Conservation (phyloP, 1,139 yeast genomes). For the Hyphopichia pseudoburtonii region DNA sequence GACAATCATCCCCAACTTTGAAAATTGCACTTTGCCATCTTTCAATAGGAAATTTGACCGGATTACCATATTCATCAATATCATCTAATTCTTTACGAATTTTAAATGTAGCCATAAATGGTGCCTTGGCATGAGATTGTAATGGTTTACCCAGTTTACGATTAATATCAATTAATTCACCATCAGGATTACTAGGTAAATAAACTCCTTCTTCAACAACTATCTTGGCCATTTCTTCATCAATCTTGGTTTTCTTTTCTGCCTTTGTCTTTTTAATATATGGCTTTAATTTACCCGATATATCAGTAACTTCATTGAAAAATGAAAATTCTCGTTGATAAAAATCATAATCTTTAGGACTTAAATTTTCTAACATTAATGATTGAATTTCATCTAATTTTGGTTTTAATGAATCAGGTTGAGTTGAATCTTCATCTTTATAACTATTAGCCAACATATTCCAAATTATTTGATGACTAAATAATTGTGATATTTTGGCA, state of each 20-base stretch:
- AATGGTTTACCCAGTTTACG: slow-evolving; percentile 93
- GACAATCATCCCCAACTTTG: slow-evolving; percentile 98
- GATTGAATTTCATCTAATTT: slow-evolving; percentile 70
- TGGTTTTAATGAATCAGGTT: slow-evolving; percentile 85
- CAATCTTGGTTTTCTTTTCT: slow-evolving; percentile 93
- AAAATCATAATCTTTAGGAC: slow-evolving; percentile 58
- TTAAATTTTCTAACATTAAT: slow-evolving; percentile 65
- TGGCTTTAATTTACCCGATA: slow-evolving; percentile 93
- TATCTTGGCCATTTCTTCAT: slow-evolving; percentile 88
- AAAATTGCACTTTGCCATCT: slow-evolving; percentile 95
- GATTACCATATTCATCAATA: slow-evolving; percentile 44
- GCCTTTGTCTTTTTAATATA: slow-evolving; percentile 91
- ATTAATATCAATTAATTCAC: slow-evolving; percentile 87
- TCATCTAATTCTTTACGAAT: slow-evolving; percentile 59
- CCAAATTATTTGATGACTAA: slow-evolving; percentile 98
- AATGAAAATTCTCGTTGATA: slow-evolving; percentile 85
- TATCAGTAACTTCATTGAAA: slow-evolving; percentile 87
- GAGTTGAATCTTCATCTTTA: slow-evolving; percentile 80
- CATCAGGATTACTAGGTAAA: slow-evolving; percentile 95
- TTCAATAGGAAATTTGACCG: slow-evolving; percentile 40
- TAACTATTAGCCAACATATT: slow-evolving; percentile 92
- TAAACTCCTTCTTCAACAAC: slow-evolving; percentile 82
- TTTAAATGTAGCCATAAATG: slow-evolving; percentile 94
- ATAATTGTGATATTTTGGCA: slow-evolving; percentile 84
- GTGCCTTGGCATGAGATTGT: slow-evolving; percentile 98